Percentiles rank a stretch among this genome's conserved stretches.
phyloP scores from a whole-genome alignment of 192 early-diverging fungal species.

The Martensiomyces pterosporus region DNA sequence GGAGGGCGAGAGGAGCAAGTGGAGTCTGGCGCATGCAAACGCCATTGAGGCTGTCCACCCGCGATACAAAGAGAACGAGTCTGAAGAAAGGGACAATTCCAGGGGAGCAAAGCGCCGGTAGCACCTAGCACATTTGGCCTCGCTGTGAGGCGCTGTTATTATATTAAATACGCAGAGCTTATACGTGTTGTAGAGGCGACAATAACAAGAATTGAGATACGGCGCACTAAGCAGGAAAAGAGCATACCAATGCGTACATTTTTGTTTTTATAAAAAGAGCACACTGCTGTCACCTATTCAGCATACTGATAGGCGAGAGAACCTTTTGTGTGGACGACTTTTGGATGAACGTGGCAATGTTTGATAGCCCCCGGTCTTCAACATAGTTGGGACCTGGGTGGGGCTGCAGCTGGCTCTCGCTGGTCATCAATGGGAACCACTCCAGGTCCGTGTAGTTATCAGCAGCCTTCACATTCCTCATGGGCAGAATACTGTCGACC shows the following conservation, averaged over 20 bases:
- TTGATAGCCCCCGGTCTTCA: slow-evolving; percentile 36
- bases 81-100: no score
- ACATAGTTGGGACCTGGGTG: slow-evolving; percentile 36
- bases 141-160: no score
- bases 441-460: slow-evolving; percentile 47
- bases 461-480: slow-evolving; percentile 30
- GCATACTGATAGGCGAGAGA: slow-evolving; percentile 2
- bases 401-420: slow-evolving; percentile 24
- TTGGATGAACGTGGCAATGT: slow-evolving; percentile 34
- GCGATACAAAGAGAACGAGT: no score
- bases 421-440: slow-evolving; percentile 41
- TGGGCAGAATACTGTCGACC: slow-evolving; percentile 26
- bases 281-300: slow-evolving; percentile 1
- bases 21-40: slow-evolving; percentile 21
- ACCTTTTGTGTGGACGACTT: slow-evolving; percentile 21
- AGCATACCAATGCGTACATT: no score
- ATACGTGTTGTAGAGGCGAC: no score
- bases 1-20: slow-evolving; percentile 25
- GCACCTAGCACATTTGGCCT: no score
- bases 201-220: no score
- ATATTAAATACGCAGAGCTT: no score
- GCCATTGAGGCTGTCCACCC: slow-evolving; percentile 41
- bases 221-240: no score
- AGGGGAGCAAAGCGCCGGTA: no score
- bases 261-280: background rate